A percentile compares a stretch with the other conserved stretches of the same genome.
Evolutionary conservation across 176 grass and related monocot species (phyloP).

Genomic region (Stipa capillata): DNA sequence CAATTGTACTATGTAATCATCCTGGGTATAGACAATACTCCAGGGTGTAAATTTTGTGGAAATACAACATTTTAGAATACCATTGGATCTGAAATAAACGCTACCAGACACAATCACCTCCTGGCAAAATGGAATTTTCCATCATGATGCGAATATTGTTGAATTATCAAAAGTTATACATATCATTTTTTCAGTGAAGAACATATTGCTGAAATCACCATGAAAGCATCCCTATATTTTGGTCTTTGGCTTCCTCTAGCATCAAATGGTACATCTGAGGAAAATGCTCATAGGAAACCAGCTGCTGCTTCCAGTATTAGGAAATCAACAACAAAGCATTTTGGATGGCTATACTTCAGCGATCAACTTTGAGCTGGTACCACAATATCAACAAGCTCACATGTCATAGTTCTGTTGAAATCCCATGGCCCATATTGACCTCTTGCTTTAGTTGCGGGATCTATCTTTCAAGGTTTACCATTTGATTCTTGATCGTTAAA

Average conservation of each 20-base stretch:
- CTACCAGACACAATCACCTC: neutral
- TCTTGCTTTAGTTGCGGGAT: neutral
- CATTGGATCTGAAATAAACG: neutral
- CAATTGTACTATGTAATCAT: neutral
- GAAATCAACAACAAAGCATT: neutral
- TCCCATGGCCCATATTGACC: neutral
- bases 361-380: neutral
- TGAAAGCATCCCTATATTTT: neutral
- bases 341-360: neutral
- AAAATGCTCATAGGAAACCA: neutral
- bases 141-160: neutral
- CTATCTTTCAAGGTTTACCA: neutral
- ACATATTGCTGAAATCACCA: neutral
- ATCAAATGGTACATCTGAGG: neutral
- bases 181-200: neutral
- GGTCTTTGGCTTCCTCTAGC: neutral
- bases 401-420: neutral
- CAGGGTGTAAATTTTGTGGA: neutral
- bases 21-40: neutral
- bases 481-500: conserved; percentile 39
- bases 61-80: neutral
- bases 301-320: neutral
- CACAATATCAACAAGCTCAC: neutral
- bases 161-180: neutral
- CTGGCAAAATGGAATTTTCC: neutral